Percentiles rank a stretch among this genome's conserved stretches.
These are phyloP conservation scores for Ophioceras dolichostomum DNA, from an alignment of 2,329 filamentous ascomycete genomes.

Conservation along the genomic window DNA sequence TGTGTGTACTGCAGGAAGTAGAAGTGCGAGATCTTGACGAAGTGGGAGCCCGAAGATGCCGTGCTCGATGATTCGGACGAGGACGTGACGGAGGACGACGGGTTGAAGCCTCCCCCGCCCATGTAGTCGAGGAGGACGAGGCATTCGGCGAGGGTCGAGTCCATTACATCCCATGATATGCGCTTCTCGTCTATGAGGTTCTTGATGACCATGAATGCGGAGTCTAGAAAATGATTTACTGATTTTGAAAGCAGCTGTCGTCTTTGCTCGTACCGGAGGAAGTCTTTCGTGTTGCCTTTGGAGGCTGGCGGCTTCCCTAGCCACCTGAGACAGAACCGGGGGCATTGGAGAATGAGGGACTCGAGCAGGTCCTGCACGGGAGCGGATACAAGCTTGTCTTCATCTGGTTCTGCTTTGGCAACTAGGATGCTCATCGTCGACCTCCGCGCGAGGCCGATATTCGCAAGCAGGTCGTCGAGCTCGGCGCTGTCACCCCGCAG, in stretches of 20 bases:
- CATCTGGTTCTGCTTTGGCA: no score
- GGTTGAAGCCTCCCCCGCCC: slow-evolving; percentile 21
- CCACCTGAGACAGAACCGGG: slow-evolving; percentile 49
- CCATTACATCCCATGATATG: slow-evolving; percentile 40
- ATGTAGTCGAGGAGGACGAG: slow-evolving; percentile 39
- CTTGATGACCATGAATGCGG: slow-evolving; percentile 44
- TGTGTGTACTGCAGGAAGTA: slow-evolving; percentile 54
- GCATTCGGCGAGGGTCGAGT: slow-evolving; percentile 45
- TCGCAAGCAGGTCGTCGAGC: slow-evolving; percentile 47
- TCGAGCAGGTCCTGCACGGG: slow-evolving; percentile 30
- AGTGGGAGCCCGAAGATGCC: slow-evolving; percentile 27
- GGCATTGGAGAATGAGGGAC: slow-evolving; percentile 43
- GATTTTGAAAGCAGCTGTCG: slow-evolving; percentile 38
- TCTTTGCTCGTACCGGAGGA: slow-evolving; percentile 49
- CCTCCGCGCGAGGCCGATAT: slow-evolving; percentile 42
- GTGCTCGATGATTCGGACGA: slow-evolving; percentile 13
- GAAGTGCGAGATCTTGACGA: slow-evolving; percentile 57
- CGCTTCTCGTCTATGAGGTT: slow-evolving; percentile 32
- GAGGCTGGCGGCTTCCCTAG: slow-evolving; percentile 42
- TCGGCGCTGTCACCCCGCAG: slow-evolving; percentile 47
- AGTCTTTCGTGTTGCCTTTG: slow-evolving; percentile 40
- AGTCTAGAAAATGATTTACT: slow-evolving; percentile 46
- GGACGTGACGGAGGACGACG: slow-evolving; percentile 14
- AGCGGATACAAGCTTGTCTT: slow-evolving; percentile 6
- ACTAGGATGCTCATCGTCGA: slow-evolving; percentile 37